phyloP scores from a whole-genome alignment of 2,329 filamentous ascomycete genomes.

The Exophiala sp. region DNA sequence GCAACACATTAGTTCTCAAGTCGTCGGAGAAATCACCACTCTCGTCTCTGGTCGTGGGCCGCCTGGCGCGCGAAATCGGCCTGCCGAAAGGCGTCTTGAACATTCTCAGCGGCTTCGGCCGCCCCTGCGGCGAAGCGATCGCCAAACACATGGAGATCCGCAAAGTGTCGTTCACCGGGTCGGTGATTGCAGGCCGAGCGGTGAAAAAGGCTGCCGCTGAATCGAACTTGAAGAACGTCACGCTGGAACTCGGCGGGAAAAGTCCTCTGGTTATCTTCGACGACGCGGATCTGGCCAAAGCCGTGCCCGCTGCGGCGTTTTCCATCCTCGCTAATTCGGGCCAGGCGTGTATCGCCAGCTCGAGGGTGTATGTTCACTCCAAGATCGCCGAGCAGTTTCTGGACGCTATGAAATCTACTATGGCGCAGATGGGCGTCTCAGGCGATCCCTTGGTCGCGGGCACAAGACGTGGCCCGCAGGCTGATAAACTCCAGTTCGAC shows the following conservation, averaged over 20 bases:
- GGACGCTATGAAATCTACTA: conserved; percentile 44
- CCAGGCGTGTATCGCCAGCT: conserved; percentile 51
- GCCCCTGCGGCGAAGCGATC: conserved; percentile 54
- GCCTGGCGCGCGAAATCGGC: conserved; percentile 54
- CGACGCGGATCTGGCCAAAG: conserved; percentile 35
- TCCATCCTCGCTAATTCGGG: conserved; percentile 56
- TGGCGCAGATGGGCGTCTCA: conserved; percentile 28
- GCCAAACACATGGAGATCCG: conserved; percentile 38
- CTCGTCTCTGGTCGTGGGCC: conserved; percentile 53
- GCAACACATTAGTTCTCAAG: conserved; percentile 53
- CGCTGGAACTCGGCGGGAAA: conserved; percentile 37
- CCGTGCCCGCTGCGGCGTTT: conserved; percentile 44
- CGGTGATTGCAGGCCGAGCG: conserved; percentile 31
- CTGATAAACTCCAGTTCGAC: conserved; percentile 61
- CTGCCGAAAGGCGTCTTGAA: conserved; percentile 56
- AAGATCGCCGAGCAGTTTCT: conserved; percentile 48
- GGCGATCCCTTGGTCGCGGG: conserved; percentile 38
- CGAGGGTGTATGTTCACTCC: conserved; percentile 54
- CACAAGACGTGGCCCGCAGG: conserved; percentile 55
- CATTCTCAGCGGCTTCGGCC: conserved; percentile 51
- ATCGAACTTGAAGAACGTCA: conserved; percentile 36
- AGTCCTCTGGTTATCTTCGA: conserved; percentile 35
- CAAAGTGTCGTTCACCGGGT: conserved; percentile 36
- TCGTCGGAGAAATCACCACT: conserved; percentile 39
- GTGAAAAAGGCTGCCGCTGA: conserved; percentile 32